Evolutionary conservation across 2,329 filamentous ascomycete genomes (phyloP).

Genomic region (Hymenoscyphus fraxineus): DNA sequence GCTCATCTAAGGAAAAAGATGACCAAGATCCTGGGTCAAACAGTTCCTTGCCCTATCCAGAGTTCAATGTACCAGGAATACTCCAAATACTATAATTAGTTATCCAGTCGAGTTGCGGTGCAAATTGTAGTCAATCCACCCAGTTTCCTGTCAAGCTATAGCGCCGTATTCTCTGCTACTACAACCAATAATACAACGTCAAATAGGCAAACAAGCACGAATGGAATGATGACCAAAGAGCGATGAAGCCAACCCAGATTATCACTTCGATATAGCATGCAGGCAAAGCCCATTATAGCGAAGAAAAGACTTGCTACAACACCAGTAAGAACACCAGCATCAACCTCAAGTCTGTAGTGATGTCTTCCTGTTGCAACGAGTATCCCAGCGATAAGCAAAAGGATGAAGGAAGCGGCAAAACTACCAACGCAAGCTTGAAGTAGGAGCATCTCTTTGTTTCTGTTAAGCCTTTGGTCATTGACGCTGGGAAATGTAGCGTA

Average conservation of each 20-base stretch:
- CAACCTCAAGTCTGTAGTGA: slow-evolving; percentile 66
- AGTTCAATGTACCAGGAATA: neutral
- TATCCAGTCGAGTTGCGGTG: neutral
- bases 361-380: slow-evolving; percentile 66
- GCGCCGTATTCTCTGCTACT: slow-evolving; percentile 40
- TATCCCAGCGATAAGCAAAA: slow-evolving; percentile 61
- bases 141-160: neutral
- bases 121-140: neutral
- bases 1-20: neutral
- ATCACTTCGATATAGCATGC: slow-evolving; percentile 51
- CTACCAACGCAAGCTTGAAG: slow-evolving; percentile 50
- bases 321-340: slow-evolving; percentile 67
- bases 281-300: slow-evolving; percentile 57
- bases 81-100: neutral
- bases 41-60: neutral
- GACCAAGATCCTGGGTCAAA: no score
- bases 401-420: slow-evolving; percentile 56
- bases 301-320: slow-evolving; percentile 64
- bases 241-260: slow-evolving; percentile 42
- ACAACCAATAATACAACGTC: slow-evolving; percentile 51
- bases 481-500: slow-evolving; percentile 52
- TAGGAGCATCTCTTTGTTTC: slow-evolving; percentile 53
- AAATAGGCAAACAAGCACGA: slow-evolving; percentile 45
- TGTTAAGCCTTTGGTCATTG: slow-evolving; percentile 46
- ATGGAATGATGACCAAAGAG: slow-evolving; percentile 42